A percentile compares a stretch with the other conserved stretches of the same genome.
Conservation (phyloP, 208 protist species). For the Tritrichomonas musculus region DNA sequence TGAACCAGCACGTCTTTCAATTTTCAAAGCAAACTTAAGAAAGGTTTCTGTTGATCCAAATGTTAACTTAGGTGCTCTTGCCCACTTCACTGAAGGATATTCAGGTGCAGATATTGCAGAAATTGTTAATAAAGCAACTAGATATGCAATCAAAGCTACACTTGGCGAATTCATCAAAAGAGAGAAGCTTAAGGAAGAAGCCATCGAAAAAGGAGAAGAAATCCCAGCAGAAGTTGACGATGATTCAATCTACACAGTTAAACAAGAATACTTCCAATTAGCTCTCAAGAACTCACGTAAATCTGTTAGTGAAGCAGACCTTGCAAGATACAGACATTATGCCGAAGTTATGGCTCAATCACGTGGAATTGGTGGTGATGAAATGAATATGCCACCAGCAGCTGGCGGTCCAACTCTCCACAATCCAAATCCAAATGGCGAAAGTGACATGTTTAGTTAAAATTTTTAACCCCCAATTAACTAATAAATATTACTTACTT, state of each 20-base stretch:
- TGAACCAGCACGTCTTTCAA: slow-evolving; percentile 79
- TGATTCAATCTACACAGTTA: background rate
- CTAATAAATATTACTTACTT: background rate
- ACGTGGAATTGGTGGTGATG: background rate
- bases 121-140: slow-evolving; percentile 76
- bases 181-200: background rate
- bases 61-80: slow-evolving; percentile 89
- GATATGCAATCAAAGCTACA: slow-evolving; percentile 59
- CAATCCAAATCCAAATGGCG: background rate
- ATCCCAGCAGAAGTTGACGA: background rate
- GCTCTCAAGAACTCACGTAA: background rate
- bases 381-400: background rate
- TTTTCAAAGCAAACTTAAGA: slow-evolving; percentile 64
- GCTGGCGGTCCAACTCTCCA: background rate
- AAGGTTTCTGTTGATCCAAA: slow-evolving; percentile 59
- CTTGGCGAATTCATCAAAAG: slow-evolving; percentile 35
- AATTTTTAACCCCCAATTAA: background rate
- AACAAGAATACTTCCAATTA: background rate
- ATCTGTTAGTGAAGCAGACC: background rate
- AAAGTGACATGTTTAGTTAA: background rate
- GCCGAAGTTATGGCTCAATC: background rate
- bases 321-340: background rate
- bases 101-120: slow-evolving; percentile 97
- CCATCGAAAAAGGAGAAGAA: background rate
- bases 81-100: slow-evolving; percentile 91